A percentile compares a stretch with the other conserved stretches of the same genome.
These are phyloP conservation scores for Zea luxurians DNA, from an alignment of 176 grass and related monocot genomes.

Conservation along the genomic window DNA sequence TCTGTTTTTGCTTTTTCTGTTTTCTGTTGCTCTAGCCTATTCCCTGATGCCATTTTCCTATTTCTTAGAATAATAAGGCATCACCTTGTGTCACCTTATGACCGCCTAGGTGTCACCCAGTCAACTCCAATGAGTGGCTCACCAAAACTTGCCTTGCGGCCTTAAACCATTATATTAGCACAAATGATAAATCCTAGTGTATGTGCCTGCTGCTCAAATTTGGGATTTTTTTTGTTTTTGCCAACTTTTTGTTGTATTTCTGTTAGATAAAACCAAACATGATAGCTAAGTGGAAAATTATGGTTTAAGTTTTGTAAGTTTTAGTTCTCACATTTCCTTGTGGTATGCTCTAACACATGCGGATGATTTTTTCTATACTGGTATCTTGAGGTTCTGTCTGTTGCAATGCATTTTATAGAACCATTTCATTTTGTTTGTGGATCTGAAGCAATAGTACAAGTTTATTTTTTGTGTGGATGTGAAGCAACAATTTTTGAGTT, in stretches of 20 bases:
- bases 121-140: too few species aligned
- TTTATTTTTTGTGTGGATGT: not conserved
- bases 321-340: conserved; percentile 3
- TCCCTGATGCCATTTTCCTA: too few species aligned
- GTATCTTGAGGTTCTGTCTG: not conserved
- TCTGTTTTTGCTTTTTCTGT: too few species aligned
- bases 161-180: not conserved
- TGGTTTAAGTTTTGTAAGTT: not conserved
- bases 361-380: conserved; percentile 11
- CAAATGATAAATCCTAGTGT: conserved; percentile 16
- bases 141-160: too few species aligned
- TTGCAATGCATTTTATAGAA: conserved; percentile 4
- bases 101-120: too few species aligned
- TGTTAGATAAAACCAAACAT: not conserved
- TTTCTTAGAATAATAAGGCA: too few species aligned
- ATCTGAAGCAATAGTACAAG: not conserved
- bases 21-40: too few species aligned
- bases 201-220: not conserved
- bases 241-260: not conserved
- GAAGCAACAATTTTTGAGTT: not conserved
- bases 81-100: too few species aligned
- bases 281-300: not conserved
- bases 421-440: not conserved
- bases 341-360: not conserved
- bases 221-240: not conserved